phyloP scores from a whole-genome alignment of 75 land plant species.

The Selaginella moellendorffii region DNA sequence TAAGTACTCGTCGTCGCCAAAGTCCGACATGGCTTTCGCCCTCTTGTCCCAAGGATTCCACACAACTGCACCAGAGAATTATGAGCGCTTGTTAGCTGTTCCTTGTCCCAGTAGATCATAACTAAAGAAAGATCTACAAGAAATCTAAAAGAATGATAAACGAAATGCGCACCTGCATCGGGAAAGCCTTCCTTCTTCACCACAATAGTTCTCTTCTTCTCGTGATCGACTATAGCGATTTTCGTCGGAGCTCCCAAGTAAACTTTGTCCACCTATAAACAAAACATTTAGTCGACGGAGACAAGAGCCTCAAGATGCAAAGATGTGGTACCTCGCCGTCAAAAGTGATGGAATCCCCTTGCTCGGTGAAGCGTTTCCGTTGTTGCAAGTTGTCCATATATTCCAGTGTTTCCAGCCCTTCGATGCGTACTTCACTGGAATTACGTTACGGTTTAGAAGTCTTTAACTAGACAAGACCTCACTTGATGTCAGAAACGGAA shows the following conservation, averaged over 20 bases:
- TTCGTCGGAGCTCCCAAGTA: constrained; percentile 6
- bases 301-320: neutral
- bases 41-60: constrained; percentile 98
- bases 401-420: constrained; percentile 28
- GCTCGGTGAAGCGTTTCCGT: constrained; percentile 21
- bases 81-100: neutral
- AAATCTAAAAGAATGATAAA: neutral
- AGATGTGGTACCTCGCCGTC: constrained; percentile 22
- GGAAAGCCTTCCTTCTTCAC: neutral
- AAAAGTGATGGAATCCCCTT: constrained; percentile 25
- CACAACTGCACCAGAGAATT: constrained; percentile 28
- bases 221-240: neutral
- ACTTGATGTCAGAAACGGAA: constrained; percentile 35
- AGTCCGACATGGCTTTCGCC: constrained; percentile 66
- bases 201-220: constrained; percentile 1
- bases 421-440: constrained; percentile 26
- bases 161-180: neutral
- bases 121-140: neutral
- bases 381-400: constrained; percentile 17
- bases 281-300: neutral
- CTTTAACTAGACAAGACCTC: neutral
- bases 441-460: constrained; percentile 1
- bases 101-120: too few species aligned
- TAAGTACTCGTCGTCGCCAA: constrained; percentile 86
- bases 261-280: constrained; percentile 9